Evolutionary conservation across 1,284 basidiomycete species (phyloP), one percentile per base, ranked within the genome.

Genomic region (Athelia sp.): DNA sequence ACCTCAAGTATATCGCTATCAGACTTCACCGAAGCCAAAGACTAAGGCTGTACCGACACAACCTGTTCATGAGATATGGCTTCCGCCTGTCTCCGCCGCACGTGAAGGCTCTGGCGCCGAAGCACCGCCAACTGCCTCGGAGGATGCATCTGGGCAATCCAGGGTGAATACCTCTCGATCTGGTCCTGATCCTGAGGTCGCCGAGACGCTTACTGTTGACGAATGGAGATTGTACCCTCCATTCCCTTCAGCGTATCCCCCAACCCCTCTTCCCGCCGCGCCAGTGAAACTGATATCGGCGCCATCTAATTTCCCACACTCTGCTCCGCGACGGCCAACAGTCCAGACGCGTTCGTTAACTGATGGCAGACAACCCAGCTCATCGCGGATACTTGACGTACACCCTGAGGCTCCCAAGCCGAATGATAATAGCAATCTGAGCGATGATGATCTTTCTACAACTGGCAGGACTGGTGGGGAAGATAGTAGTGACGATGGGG

Each of bases 211-310:
- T 9, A 48, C 56, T n/a, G 48, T 49, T 32, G 70, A 73, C 40
- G 73, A 75, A 52, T 76, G 73, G 74, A 60, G 71, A 35, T 60
- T 69, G 58, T 74, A 73, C 53, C 71, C 70, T 14, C 54, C 65
- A 11, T 72, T 73, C 49, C 72, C 72, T 15, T 67, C 72, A 8
- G 70, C 70, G 32, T 72, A 72, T 54, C 68, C 57, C 17, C 62
- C 61, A 10, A 55, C 69, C 4, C 60, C 58, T 4, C 47, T 63
- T 4, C 29, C 52, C 45, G n/a, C 48, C 52, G 11, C 52, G 34
- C 52, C 59, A 44, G 56, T 61, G 40, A 64, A 11, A 9, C 18
- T 24, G 15, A 6, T 17, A 9, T 18, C 18, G 15, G 9, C n/a
- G n/a, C 17, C 17, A 46, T 34, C 45, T 15, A 18, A 34, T 9